Evolutionary conservation across 805 yeast genomes (phyloP), one percentile per base, ranked within the genome.

Genomic region (Candida wancherniae): DNA sequence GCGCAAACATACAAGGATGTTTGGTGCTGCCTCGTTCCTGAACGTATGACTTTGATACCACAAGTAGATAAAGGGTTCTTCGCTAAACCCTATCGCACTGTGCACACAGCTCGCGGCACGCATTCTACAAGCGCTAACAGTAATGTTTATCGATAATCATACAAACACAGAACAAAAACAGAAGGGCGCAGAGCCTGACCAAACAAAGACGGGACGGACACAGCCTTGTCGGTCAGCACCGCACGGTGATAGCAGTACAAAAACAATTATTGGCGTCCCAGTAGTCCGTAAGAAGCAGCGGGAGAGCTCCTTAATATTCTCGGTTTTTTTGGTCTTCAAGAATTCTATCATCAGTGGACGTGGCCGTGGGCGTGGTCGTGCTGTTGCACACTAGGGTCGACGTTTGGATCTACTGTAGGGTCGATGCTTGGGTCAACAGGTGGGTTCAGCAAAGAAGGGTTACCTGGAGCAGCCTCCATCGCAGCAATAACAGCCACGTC

Each of bases 401-500:
- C 68, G 38, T 61, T 63, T 7, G 69, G 67, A 40, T 64, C 71
- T 34, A 64, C 62, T 29, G 58, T 56, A n/a, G 69, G 60, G 21
- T 44, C 49, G 26, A 44, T 44, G 29, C 47, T 40, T 15, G 49
- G 49, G 41, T 63, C 70, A 22, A 63, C 68, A 7, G 53, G 57
- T 2, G 59, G 48, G 40, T 45, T 45, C 43, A 26, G 55, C 60
- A 44, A 31, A 9, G 40, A 34, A 4, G 49, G 24, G 53, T 53
- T 17, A 36, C 51, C 52, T 11, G 61, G 60, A 8, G 61, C 51
- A 14, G 57, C 59, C 42, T 55, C 63, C 42, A 61, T 58, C 18
- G 68, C 68, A 14, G 69, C 69, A 37, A 63, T 57, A 9, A 62
- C 69, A 10, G 65, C 68, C 18, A 63, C 60, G 29, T 63, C 70